Evolutionary conservation across 2,329 filamentous ascomycete genomes (phyloP).

Genomic region (Fusarium equiseti): DNA sequence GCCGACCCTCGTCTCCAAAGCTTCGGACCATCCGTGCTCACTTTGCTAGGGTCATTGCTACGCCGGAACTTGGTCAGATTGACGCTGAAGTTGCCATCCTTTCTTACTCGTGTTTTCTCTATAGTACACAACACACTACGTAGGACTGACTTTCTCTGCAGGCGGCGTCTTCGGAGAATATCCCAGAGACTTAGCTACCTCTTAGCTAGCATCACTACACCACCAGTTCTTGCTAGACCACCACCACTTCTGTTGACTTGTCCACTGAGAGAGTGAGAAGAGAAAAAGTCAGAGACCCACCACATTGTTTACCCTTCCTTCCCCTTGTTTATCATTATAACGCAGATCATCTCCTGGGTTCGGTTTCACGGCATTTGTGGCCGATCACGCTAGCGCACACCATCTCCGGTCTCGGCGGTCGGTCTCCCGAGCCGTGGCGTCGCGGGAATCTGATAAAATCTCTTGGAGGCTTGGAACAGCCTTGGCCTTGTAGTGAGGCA

Average conservation of each 20-base stretch:
- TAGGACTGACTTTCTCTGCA: not conserved
- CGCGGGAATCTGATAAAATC: not conserved
- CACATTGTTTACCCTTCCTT: not conserved
- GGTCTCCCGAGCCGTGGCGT: not conserved
- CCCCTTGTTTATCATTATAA: not conserved
- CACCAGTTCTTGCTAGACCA: not conserved
- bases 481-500: not conserved
- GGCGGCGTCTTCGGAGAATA: not conserved
- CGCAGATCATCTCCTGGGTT: slow-evolving; percentile 25
- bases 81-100: not conserved
- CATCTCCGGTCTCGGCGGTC: not conserved
- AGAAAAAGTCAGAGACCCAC: slow-evolving; percentile 3
- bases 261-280: not conserved
- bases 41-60: not conserved
- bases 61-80: no score
- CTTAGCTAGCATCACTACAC: not conserved
- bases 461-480: not conserved
- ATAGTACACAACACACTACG: not conserved
- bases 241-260: not conserved
- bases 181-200: not conserved
- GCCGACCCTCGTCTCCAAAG: not conserved
- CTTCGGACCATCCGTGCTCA: not conserved
- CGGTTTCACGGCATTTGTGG: slow-evolving; percentile 26
- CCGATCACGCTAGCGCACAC: slow-evolving; percentile 30
- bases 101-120: not conserved